Base-by-base conservation (phyloP, 352 stramenopile genomes). In the Pilasporangium apinafurcum region DNA sequence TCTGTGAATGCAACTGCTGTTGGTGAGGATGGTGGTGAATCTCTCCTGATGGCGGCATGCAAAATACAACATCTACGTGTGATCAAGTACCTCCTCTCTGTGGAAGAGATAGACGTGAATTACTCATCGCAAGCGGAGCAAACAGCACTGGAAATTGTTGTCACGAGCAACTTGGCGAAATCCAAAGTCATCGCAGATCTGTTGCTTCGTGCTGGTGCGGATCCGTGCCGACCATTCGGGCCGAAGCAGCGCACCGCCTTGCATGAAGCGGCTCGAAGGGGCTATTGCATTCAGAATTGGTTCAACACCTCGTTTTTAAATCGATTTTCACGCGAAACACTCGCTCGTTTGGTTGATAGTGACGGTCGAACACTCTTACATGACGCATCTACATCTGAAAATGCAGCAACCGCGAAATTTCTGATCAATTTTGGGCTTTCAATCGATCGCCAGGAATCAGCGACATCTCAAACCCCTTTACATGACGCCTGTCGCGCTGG, bases 41-140 rank as follows among this genome's bases (percentile, higher is more conserved):
- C 63, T 0, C 32, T 75, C 14, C 43, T 78, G 1, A 57, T 75
- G 47, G 27, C 63, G 8, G 62, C 62, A 8, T 67, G 56, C 20
- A 51, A 59, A 12, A 27, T 37, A 6, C 42, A 26, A 16, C 48
- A 61, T 2, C 18, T 58, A 0, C 34, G 18, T 7, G 33, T 43
- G 6, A 52, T 65, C 3, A 48, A 42, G 13, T 68, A 59, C 9
- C 37, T 78, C 8, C 20, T 78, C 0, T n/a, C 21, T n/a, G 47
- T 38, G 26, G 5, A 13, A 4, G 52, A 74, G n/a, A 17, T 67
- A 9, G 46, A 61, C 33, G 39, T 41, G 5, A 7, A 47, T 4
- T 54, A 59, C 18, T 30, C 39, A 14, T 54, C 48, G 28, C 21
- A 29, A 16, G 26, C 12, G 7, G 37, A 37, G 2, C 28, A 40